These are phyloP conservation scores for Cutaneotrichosporon sp. DNA, from an alignment of 1,284 basidiomycete genomes.

Conservation along the genomic window DNA sequence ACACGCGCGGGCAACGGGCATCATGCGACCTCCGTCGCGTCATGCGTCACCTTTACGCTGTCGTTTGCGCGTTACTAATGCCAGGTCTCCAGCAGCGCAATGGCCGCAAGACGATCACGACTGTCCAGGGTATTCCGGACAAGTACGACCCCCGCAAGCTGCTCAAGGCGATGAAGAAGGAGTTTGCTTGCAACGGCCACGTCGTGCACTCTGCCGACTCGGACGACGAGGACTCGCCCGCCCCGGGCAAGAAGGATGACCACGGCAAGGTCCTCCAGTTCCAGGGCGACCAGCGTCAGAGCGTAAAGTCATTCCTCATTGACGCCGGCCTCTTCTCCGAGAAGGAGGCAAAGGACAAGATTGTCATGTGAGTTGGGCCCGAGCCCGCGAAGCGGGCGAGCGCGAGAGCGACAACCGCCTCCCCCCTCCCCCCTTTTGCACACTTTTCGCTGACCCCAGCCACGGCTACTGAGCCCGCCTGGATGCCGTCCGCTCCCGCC, in stretches of 20 bases:
- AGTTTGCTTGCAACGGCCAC: slow-evolving; percentile 99
- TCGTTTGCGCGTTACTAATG: background rate
- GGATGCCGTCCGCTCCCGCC: background rate
- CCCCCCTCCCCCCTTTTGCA: no score
- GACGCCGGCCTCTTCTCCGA: slow-evolving; percentile 50
- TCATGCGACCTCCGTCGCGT: background rate
- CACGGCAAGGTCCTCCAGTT: slow-evolving; percentile 98
- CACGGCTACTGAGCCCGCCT: slow-evolving; percentile 11
- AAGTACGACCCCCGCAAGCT: slow-evolving; percentile 98
- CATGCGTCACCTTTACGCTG: background rate
- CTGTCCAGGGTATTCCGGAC: slow-evolving; percentile 91
- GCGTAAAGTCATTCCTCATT: slow-evolving; percentile 81
- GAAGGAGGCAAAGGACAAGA: slow-evolving; percentile 50
- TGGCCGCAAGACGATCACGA: slow-evolving; percentile 98
- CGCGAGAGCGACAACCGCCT: background rate
- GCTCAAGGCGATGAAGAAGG: slow-evolving; percentile 99
- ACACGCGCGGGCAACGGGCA: no score
- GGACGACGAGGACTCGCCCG: slow-evolving; percentile 41
- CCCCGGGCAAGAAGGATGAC: slow-evolving; percentile 74
- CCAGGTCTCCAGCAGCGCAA: slow-evolving; percentile 91
- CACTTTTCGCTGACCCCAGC: background rate
- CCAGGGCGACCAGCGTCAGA: slow-evolving; percentile 93
- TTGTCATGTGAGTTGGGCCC: slow-evolving; percentile 42
- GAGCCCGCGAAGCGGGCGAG: background rate
- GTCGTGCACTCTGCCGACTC: slow-evolving; percentile 58